phyloP scores from a whole-genome alignment of 345 rosid genomes.

The Kernera saxatilis region DNA sequence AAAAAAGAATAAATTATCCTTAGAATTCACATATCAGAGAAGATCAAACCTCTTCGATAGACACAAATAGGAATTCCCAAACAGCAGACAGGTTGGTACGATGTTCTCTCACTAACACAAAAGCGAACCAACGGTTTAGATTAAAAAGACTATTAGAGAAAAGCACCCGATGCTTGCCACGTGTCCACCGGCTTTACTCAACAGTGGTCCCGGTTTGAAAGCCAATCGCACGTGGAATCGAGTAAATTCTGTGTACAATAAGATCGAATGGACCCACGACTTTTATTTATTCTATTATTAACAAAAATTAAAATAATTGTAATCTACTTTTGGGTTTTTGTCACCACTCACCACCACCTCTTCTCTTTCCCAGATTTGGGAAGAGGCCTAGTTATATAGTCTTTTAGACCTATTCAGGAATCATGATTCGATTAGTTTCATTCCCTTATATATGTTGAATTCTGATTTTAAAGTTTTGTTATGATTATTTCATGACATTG shows the following conservation, averaged over 20 bases:
- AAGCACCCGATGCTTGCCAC: conserved; percentile 9
- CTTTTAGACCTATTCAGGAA: not conserved
- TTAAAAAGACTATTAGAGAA: not conserved
- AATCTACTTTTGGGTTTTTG: conserved; percentile 6
- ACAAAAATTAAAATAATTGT: not conserved
- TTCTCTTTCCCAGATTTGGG: conserved; percentile 14
- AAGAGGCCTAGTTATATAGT: not conserved
- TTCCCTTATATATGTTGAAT: not conserved
- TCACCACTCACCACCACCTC: not conserved
- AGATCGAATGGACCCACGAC: conserved; percentile 9
- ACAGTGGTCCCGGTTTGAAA: conserved; percentile 18
- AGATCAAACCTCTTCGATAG: conserved; percentile 23
- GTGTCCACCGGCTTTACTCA: not conserved
- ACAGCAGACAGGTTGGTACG: conserved; percentile 30
- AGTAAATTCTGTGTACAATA: conserved; percentile 19
- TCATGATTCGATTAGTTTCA: not conserved
- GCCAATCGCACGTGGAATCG: conserved; percentile 19
- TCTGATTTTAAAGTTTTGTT: not conserved
- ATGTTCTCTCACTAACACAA: conserved; percentile 13
- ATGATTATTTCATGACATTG: not conserved
- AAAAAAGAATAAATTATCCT: not conserved
- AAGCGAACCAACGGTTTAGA: conserved; percentile 8
- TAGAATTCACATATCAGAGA: conserved; percentile 6
- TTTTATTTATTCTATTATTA: not conserved
- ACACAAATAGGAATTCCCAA: conserved; percentile 27